phyloP scores from a whole-genome alignment of 768 basidiomycete species.

The Suillus lakei region DNA sequence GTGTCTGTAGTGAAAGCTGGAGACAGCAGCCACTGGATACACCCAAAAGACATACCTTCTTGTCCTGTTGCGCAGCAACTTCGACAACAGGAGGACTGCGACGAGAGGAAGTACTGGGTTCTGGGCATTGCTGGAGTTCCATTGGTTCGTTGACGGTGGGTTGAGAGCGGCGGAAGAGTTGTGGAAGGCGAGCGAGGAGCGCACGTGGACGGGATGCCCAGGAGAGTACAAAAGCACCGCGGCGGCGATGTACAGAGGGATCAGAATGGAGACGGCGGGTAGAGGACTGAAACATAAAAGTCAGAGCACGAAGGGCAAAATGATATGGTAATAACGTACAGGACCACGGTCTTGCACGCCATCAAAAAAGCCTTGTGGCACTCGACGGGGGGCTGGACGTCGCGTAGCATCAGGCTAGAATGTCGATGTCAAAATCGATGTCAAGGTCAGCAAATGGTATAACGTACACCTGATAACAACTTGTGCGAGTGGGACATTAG shows the following conservation, averaged over 20 bases:
- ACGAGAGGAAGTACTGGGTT: not conserved
- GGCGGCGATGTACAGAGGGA: not conserved
- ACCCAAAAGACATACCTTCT: not conserved
- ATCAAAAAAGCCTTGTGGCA: not conserved
- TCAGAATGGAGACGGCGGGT: not conserved
- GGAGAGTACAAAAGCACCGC: not conserved
- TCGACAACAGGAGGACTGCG: not conserved
- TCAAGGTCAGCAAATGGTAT: not conserved
- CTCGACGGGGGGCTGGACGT: not conserved
- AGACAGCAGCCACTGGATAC: not conserved
- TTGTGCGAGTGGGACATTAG: not conserved
- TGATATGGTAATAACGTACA: not conserved
- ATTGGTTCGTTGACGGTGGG: not conserved
- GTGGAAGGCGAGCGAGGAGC: not conserved
- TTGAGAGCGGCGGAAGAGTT: not conserved
- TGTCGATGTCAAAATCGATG: not conserved
- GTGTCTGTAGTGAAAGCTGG: not conserved
- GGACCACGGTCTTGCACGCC: not conserved
- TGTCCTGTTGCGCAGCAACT: not conserved
- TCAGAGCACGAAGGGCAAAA: not conserved
- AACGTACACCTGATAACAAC: not conserved
- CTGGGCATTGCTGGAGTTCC: not conserved
- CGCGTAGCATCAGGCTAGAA: not conserved
- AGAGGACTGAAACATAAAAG: not conserved
- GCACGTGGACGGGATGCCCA: not conserved